Evolutionary conservation across 148 eudicot genomes (phyloP), one percentile per base, ranked within the genome.

Genomic region (Talinum fruticosum): DNA sequence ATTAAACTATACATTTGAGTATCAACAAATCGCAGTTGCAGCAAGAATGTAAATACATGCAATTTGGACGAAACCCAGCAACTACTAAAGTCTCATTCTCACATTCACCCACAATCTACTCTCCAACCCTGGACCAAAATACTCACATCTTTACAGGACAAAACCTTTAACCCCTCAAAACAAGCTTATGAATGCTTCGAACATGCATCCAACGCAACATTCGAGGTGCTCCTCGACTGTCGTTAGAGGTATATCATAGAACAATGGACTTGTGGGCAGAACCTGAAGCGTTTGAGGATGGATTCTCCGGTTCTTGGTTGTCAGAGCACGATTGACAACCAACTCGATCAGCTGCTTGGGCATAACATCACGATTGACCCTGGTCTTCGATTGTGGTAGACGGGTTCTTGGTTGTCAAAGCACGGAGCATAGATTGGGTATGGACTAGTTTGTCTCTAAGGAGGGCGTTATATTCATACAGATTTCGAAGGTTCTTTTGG

Each of bases 401-500:
- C n/a, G 26, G 64, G 28, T 23, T n/a, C 64, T 57, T 57, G 64
- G 28, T 49, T 47, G 85, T 73, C 75, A 86, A 74, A 77, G 83
- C 84, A 49, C 75, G 75, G 35, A 86, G 80, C 83, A 75, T 81
- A 36, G 80, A 81, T 37, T 84, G 84, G 66, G 90, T 73, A 74
- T 74, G 66, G 53, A 77, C 64, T 76, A 90, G 69, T 68, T 80
- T 83, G 28, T 90, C 87, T 59, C 91, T 82, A 72, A 90, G 85
- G 81, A 80, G 82, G 29, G 73, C 84, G 71, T 85, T 90, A 75
- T 90, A 90, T 34, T 90, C 88, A 38, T 83, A 87, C 26, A 88
- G 75, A 45, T 80, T 66, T 67, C 85, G 83, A 23, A 90, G 79
- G 47, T 81, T 79, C 71, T 78, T 83, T 70, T 84, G 89, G 35